Percentiles rank a stretch among this genome's conserved stretches.
phyloP scores from a whole-genome alignment of 306 rosid species.

The Vigna unguiculata region DNA sequence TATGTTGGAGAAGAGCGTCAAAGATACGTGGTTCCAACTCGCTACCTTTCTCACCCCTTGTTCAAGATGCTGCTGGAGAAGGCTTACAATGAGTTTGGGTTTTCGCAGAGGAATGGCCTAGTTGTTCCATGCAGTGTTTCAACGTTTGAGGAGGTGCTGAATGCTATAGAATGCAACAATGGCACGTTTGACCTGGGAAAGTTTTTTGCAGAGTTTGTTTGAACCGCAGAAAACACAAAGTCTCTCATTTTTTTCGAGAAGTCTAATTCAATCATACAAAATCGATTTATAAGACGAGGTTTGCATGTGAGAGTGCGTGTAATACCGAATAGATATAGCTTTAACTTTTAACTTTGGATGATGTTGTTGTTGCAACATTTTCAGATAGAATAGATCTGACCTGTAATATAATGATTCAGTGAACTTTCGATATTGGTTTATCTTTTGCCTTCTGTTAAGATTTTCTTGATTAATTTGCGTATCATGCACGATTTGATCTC shows the following conservation, averaged over 20 bases:
- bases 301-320: too few species aligned
- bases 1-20: constrained; percentile 81
- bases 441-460: neutral
- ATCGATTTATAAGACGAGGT: too few species aligned
- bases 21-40: constrained; percentile 71
- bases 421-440: neutral
- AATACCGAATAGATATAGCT: neutral
- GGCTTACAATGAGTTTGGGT: constrained; percentile 79
- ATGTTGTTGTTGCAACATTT: neutral
- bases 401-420: neutral
- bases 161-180: constrained; percentile 67
- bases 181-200: constrained; percentile 72
- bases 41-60: constrained; percentile 77
- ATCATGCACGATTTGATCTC: neutral
- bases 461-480: neutral
- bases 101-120: constrained; percentile 68
- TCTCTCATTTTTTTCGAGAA: neutral
- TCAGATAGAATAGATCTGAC: constrained; percentile 16
- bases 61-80: constrained; percentile 88
- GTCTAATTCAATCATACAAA: too few species aligned
- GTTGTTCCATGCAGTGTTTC: constrained; percentile 82
- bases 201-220: constrained; percentile 68
- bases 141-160: constrained; percentile 69
- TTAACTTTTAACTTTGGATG: neutral
- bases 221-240: neutral